phyloP scores from a whole-genome alignment of 805 yeast genomes.

The Candida lessepsii region DNA sequence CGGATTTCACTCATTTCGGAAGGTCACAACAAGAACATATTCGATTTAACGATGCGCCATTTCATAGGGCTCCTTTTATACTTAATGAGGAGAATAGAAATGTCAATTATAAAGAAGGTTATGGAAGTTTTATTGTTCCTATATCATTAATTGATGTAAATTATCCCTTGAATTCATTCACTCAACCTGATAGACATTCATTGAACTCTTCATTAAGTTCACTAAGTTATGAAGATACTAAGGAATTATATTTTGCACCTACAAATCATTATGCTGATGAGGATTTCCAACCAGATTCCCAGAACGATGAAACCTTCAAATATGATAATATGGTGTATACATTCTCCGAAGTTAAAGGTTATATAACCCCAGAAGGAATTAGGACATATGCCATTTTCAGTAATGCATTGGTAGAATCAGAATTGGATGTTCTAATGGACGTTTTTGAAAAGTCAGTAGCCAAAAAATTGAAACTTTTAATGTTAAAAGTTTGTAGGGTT shows the following conservation, averaged over 20 bases:
- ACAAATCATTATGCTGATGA: constrained; percentile 26
- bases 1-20: constrained; percentile 46
- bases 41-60: constrained; percentile 74
- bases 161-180: constrained; percentile 48
- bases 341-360: constrained; percentile 49
- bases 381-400: constrained; percentile 37
- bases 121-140: constrained; percentile 56
- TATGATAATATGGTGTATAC: constrained; percentile 56
- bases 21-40: constrained; percentile 64
- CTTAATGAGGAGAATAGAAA: constrained; percentile 52
- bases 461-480: constrained; percentile 34
- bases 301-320: constrained; percentile 40
- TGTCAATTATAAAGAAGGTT: constrained; percentile 45
- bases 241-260: constrained; percentile 18
- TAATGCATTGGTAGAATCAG: constrained; percentile 31
- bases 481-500: constrained; percentile 33
- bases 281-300: constrained; percentile 31
- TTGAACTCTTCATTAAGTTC: constrained; percentile 7
- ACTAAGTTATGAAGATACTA: background rate
- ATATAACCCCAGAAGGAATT: constrained; percentile 46
- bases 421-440: constrained; percentile 58
- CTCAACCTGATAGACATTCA: constrained; percentile 8
- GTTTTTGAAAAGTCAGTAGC: constrained; percentile 60
- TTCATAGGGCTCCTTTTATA: constrained; percentile 74
- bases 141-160: constrained; percentile 63